phyloP scores from a whole-genome alignment of 345 rosid species.

The Physaria fendleri region DNA sequence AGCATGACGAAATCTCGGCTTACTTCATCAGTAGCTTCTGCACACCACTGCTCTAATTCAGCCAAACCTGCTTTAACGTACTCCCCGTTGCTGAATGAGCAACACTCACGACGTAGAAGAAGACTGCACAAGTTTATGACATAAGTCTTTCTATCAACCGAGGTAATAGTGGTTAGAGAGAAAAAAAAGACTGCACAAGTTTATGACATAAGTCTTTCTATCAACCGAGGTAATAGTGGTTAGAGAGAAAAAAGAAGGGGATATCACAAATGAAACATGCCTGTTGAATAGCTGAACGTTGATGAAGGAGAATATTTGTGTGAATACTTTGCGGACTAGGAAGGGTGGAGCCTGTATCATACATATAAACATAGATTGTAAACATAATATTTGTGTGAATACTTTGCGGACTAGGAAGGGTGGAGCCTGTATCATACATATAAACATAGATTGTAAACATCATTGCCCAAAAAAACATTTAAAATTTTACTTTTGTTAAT shows the following conservation, averaged over 20 bases:
- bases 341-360: slow-evolving; percentile 83
- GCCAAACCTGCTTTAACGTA: slow-evolving; percentile 91
- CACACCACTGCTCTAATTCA: slow-evolving; percentile 90
- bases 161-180: neutral
- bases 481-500: neutral
- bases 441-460: slow-evolving; percentile 18
- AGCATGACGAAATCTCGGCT: slow-evolving; percentile 24
- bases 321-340: slow-evolving; percentile 82
- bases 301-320: slow-evolving; percentile 94
- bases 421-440: slow-evolving; percentile 64
- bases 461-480: neutral
- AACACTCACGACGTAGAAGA: slow-evolving; percentile 93
- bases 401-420: slow-evolving; percentile 89
- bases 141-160: slow-evolving; percentile 12
- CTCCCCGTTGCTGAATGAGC: slow-evolving; percentile 98
- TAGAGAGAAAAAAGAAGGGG: neutral
- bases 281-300: slow-evolving; percentile 98
- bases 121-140: slow-evolving; percentile 57
- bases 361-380: no score
- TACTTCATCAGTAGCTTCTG: slow-evolving; percentile 80
- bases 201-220: slow-evolving; percentile 3
- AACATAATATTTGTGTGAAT: slow-evolving; percentile 92
- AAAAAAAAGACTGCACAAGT: slow-evolving; percentile 73
- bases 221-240: neutral
- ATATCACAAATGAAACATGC: slow-evolving; percentile 30